These are phyloP conservation scores for Ogataea polymorpha DNA, from an alignment of 805 yeast genomes.

Conservation along the genomic window DNA sequence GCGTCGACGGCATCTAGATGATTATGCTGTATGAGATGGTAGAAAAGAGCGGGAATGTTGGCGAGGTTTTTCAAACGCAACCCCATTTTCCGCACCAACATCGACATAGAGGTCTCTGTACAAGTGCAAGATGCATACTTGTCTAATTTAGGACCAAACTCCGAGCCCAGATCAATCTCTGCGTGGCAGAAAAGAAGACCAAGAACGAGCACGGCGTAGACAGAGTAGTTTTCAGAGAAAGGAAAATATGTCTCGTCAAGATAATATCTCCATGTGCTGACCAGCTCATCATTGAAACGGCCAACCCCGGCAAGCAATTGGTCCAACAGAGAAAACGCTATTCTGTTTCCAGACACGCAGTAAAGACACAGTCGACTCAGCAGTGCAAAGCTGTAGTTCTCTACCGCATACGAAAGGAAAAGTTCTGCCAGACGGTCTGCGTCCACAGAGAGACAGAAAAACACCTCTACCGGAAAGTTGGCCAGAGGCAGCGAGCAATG, in stretches of 20 bases:
- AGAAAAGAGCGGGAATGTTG: constrained; percentile 1
- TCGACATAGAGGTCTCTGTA: not conserved
- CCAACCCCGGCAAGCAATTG: constrained; percentile 16
- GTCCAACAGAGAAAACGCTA: constrained; percentile 13
- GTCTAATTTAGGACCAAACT: constrained; percentile 3
- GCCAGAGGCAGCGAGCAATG: constrained; percentile 3
- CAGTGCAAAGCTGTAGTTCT: constrained; percentile 10
- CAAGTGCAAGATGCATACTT: not conserved
- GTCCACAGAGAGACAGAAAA: constrained; percentile 7
- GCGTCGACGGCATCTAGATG: constrained; percentile 4
- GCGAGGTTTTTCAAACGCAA: not conserved
- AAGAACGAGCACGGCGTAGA: constrained; percentile 15
- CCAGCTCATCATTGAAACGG: constrained; percentile 9
- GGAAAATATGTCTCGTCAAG: constrained; percentile 7
- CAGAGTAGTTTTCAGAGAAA: constrained; percentile 4
- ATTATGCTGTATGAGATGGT: not conserved
- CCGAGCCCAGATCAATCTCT: constrained; percentile 1
- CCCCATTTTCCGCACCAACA: not conserved
- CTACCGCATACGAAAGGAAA: constrained; percentile 16
- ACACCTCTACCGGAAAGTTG: constrained; percentile 9
- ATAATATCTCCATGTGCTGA: constrained; percentile 6
- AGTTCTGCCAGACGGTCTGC: constrained; percentile 6
- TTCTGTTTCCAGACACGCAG: constrained; percentile 4
- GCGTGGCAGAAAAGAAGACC: constrained; percentile 6
- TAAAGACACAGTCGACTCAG: constrained; percentile 11